Base-by-base conservation (phyloP, 2,329 filamentous ascomycete genomes). In the Lachnellula occidentalis region DNA sequence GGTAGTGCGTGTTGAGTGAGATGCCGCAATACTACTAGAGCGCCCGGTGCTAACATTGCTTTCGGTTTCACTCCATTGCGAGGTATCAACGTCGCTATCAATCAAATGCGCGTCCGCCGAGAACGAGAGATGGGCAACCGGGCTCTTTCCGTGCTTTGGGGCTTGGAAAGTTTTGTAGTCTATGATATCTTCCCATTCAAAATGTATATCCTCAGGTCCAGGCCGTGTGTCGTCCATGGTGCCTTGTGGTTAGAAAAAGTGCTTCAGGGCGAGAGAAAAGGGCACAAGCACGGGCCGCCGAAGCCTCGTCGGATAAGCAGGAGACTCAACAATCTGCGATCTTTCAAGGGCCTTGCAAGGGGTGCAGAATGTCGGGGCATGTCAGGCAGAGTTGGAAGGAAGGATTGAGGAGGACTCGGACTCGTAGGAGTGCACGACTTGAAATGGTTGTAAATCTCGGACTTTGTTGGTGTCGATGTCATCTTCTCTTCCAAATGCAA, bases 181-280 rank as follows among this genome's bases (percentile, higher is more conserved):
- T 5, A 55, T 51, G 27, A 55, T 45, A n/a, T 55, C 53, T 31
- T 55, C 53, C 53, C 53, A 55, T 8, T 45, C 53, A 49, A 55
- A 55, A 37, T 55, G 49, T 5, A 51, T 19, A 37, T 55, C 53
- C 48, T 55, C 48, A 4, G 53, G 53, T 11, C 43, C 43, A 11
- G 53, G 48, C 8, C 42, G 50, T 14, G 45, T 34, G 36, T 55
- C 48, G 14, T 57, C 51, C 58, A 58, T 59, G n/a, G 43, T 45
- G n/a, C n/a, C n/a, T n/a, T n/a, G 1, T 41, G 37, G 15, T 17
- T 15, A 7, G n/a, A 19, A 41, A 41, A 21, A 17, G 11, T 5
- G n/a, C 41, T 21, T n/a, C 11, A 9, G 24, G 5, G 41, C 14
- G 19, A 22, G 21, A 19, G 11, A 9, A 15, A 15, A n/a, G n/a